phyloP scores from a whole-genome alignment of 73 alveolate species.

The Paramecium bursaria region DNA sequence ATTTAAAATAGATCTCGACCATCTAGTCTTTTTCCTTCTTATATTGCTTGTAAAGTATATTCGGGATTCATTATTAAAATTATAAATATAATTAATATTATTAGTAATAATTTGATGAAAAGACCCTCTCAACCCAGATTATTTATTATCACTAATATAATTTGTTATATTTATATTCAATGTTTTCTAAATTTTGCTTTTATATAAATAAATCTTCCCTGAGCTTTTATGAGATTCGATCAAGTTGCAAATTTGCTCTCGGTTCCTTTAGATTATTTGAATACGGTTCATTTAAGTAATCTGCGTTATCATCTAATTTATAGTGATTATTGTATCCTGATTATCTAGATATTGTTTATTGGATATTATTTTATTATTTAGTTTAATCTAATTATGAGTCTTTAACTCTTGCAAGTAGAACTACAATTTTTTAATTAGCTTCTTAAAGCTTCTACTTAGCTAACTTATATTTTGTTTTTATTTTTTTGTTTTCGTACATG shows the following conservation, averaged over 20 bases:
- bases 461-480: slow-evolving; percentile 13
- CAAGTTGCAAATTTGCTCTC: slow-evolving; percentile 13
- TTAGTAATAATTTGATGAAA: no score
- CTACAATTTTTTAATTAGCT: slow-evolving; percentile 43
- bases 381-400: not conserved
- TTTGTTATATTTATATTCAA: slow-evolving; percentile 35
- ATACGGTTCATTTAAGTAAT: slow-evolving; percentile 5
- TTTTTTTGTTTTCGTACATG: slow-evolving; percentile 6
- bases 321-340: not conserved
- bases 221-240: slow-evolving; percentile 9
- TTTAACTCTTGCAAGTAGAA: slow-evolving; percentile 2
- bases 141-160: no score
- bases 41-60: slow-evolving; percentile 20
- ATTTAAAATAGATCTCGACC: slow-evolving; percentile 72
- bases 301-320: slow-evolving; percentile 16
- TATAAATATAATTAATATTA: no score
- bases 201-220: slow-evolving; percentile 3
- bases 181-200: not conserved
- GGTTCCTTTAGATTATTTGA: no score
- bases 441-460: not conserved
- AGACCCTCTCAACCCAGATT: no score
- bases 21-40: slow-evolving; percentile 75
- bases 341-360: no score
- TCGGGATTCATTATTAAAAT: slow-evolving; percentile 49
- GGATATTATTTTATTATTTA: not conserved